A percentile compares a stretch with the other conserved stretches of the same genome.
phyloP scores from a whole-genome alignment of 192 early-diverging fungal species.

The Endogone sp. region DNA sequence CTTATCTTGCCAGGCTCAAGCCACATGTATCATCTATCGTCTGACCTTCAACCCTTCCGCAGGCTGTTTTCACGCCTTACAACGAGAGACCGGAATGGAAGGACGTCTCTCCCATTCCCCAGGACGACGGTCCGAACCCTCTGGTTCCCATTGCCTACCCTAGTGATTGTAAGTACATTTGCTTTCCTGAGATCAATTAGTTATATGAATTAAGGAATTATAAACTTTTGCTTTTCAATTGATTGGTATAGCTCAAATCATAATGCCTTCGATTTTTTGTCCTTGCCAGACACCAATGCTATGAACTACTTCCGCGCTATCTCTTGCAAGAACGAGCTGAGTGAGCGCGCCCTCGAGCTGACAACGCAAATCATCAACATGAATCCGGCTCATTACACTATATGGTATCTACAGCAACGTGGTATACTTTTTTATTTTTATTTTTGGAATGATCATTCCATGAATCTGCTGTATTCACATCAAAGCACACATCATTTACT shows the following conservation, averaged over 20 bases:
- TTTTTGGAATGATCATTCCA: not conserved
- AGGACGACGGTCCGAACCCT: slow-evolving; percentile 79
- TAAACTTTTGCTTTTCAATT: not conserved
- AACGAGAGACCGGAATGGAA: slow-evolving; percentile 28
- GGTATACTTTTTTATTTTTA: not conserved
- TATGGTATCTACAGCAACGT: slow-evolving; percentile 69
- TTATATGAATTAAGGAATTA: not conserved
- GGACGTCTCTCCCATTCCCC: slow-evolving; percentile 68
- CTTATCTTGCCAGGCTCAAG: too few species aligned
- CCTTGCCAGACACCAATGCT: slow-evolving; percentile 54
- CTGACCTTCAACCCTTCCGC: not conserved
- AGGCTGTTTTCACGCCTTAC: not conserved
- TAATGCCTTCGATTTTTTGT: slow-evolving; percentile 1
- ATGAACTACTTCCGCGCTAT: slow-evolving; percentile 92
- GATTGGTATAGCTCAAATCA: not conserved
- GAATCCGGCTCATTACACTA: slow-evolving; percentile 94
- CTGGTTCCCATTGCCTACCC: slow-evolving; percentile 78
- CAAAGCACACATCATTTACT: not conserved
- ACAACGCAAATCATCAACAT: slow-evolving; percentile 74
- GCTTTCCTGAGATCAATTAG: not conserved
- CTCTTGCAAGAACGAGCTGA: slow-evolving; percentile 62
- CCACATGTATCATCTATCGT: too few species aligned
- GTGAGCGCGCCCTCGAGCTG: slow-evolving; percentile 75
- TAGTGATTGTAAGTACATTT: slow-evolving; percentile 61
- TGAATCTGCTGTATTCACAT: not conserved